Evolutionary conservation across 768 basidiomycete species (phyloP), one percentile per base, ranked within the genome.

Genomic region (Baorangia bicolor): DNA sequence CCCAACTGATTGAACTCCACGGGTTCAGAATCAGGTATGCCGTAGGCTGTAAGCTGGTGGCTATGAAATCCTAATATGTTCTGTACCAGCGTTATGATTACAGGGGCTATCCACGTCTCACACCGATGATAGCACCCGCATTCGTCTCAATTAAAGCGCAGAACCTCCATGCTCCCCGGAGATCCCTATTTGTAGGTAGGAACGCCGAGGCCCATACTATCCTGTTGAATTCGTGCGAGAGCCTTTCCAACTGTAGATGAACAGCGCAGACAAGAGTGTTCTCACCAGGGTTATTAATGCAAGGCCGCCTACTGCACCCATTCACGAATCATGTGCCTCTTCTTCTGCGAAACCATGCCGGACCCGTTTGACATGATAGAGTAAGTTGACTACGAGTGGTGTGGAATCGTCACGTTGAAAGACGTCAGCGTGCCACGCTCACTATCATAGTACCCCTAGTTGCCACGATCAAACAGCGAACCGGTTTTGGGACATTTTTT

Each of bases 391-490:
- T 2, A 4, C 42, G 13, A n/a, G n/a, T 16, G n/a, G n/a, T 37
- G 48, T 49, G 43, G 38, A 35, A 23, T 12, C n/a, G n/a, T 38
- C 48, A 42, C 30, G 33, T 35, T 28, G 21, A 16, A 16, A 40
- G 47, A 45, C 35, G 11, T 37, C 34, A 23, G 14, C 25, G 40
- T 47, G 58, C 8, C 37, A 27, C 28, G 23, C 45, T 49, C 3
- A 21, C 9, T 23, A 23, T n/a, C 28, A 27, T 14, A n/a, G n/a
- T n/a, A 37, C 21, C 27, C 9, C 31, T 20, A 37, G 27, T 50
- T 64, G 28, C 46, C 57, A 54, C 41, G 49, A 53, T 50, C 48
- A 52, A 59, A 51, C 30, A 40, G 49, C 57, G 49, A 28, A 20
- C 39, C 7, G 2, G n/a, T 31, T 46, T 34, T 43, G 3, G 31